Evolutionary conservation across 2,329 filamentous ascomycete species (phyloP), one percentile per base, ranked within the genome.

Genomic region (Periconia sp.): DNA sequence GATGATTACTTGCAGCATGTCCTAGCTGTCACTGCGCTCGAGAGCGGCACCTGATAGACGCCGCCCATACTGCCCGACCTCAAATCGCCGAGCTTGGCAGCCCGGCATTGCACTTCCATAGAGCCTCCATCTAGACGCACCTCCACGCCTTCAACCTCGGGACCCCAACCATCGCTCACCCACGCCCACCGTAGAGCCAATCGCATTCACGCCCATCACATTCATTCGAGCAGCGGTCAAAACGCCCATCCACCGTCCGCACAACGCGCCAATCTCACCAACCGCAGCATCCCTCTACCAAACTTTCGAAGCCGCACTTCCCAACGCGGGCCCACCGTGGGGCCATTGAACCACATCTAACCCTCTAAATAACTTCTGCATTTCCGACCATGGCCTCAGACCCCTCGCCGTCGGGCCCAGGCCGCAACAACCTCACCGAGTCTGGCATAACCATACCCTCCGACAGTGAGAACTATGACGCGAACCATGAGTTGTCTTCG

Each of bases 381-480:
- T 15, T 22, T 10, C 11, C 35, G 40, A 40, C 36, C 34, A 60
- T 61, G 54, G 39, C 57, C n/a, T 47, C 52, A 18, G 32, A 43
- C 29, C 28, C 46, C 46, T 34, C 37, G 15, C 21, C 38, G 12
- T 16, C 42, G 13, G 17, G 28, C 9, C 36, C 35, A 11, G 28
- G 34, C 9, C 35, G 25, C 43, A 76, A 81, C 59, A 78, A 80
- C 55, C 80, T 91, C 64, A 79, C 85, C 68, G 84, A 86, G 68
- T 90, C 86, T 43, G 83, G 84, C 72, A 78, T 90, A 63, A 92
- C 87, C 39, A 87, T 92, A 63, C 86, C 80, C 56, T 91, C 88
- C 36, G 89, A 94, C 76, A 90, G 86, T 76, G 88, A 92, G 73
- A 86, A 86, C 69, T 92, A 94, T 73, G 86, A 85, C 39, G 82